A percentile compares a stretch with the other conserved stretches of the same genome.
Evolutionary conservation across 192 early-diverging fungal species (phyloP).

Genomic region (Umbelopsis vinacea): DNA sequence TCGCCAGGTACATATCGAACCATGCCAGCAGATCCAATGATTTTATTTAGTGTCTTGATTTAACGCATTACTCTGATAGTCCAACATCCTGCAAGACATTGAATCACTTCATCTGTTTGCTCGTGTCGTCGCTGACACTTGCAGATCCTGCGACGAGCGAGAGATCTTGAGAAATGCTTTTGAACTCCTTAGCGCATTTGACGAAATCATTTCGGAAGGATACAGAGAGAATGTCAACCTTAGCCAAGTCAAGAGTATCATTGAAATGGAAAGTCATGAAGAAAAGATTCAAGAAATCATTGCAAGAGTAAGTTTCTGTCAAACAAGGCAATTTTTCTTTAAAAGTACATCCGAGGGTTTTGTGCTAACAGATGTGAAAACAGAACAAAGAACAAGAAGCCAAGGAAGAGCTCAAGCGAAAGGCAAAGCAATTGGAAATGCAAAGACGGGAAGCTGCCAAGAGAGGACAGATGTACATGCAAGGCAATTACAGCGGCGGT

Average conservation of each 20-base stretch:
- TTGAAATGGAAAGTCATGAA: conserved; percentile 98
- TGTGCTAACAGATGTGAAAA: not conserved
- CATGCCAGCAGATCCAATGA: not conserved
- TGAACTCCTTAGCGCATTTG: conserved; percentile 91
- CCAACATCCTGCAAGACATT: conserved; percentile 99
- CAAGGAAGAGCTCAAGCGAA: conserved; percentile 93
- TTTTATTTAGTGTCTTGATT: not conserved
- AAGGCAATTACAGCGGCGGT: conserved; percentile 58
- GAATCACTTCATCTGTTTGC: conserved; percentile 94
- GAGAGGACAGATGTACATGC: conserved; percentile 48
- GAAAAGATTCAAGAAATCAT: conserved; percentile 97
- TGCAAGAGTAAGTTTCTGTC: conserved; percentile 58
- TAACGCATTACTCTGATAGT: conserved; percentile 36
- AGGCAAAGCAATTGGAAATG: conserved; percentile 89
- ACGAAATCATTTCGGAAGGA: conserved; percentile 92
- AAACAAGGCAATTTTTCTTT: no score
- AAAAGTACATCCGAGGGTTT: not conserved
- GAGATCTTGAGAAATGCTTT: conserved; percentile 87
- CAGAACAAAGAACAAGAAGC: conserved; percentile 96
- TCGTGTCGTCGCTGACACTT: conserved; percentile 88
- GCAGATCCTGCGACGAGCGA: conserved; percentile 82
- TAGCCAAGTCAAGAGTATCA: conserved; percentile 90
- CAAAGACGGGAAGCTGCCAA: conserved; percentile 82
- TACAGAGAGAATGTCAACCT: conserved; percentile 92
- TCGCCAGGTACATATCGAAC: conserved; percentile 62